These are phyloP conservation scores for Gaillardinia entomophila DNA, from an alignment of 805 yeast species.

Conservation along the genomic window DNA sequence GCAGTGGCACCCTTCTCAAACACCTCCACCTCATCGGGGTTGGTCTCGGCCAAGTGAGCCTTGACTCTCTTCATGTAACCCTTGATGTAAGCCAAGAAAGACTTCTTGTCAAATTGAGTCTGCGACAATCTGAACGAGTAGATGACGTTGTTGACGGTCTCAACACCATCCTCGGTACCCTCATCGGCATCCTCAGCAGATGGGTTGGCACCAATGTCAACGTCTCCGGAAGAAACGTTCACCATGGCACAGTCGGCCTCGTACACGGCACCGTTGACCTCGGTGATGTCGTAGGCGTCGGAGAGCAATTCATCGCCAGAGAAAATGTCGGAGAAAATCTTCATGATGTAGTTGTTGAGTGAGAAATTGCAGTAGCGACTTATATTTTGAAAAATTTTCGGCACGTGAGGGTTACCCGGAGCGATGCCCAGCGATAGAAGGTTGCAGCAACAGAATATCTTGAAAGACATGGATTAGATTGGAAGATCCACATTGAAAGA, in stretches of 20 bases:
- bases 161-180: slow-evolving; percentile 75
- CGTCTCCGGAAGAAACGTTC: slow-evolving; percentile 82
- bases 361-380: no score
- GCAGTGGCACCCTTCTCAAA: slow-evolving; percentile 97
- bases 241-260: slow-evolving; percentile 97
- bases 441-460: no score
- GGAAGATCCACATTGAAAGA: no score
- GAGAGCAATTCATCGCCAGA: slow-evolving; percentile 95
- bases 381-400: background rate
- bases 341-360: slow-evolving; percentile 25
- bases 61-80: slow-evolving; percentile 97
- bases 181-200: slow-evolving; percentile 94
- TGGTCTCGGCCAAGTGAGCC: slow-evolving; percentile 80
- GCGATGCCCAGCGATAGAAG: background rate
- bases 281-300: slow-evolving; percentile 88
- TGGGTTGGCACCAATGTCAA: slow-evolving; percentile 99
- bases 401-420: background rate
- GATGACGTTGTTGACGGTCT: slow-evolving; percentile 96
- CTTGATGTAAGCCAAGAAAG: slow-evolving; percentile 94
- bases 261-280: slow-evolving; percentile 86
- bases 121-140: slow-evolving; percentile 97
- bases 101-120: slow-evolving; percentile 96
- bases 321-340: slow-evolving; percentile 62
- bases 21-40: slow-evolving; percentile 80
- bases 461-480: no score